These are phyloP conservation scores for Xylariaceae sp. DNA, from an alignment of 2,329 filamentous ascomycete genomes.

Conservation along the genomic window DNA sequence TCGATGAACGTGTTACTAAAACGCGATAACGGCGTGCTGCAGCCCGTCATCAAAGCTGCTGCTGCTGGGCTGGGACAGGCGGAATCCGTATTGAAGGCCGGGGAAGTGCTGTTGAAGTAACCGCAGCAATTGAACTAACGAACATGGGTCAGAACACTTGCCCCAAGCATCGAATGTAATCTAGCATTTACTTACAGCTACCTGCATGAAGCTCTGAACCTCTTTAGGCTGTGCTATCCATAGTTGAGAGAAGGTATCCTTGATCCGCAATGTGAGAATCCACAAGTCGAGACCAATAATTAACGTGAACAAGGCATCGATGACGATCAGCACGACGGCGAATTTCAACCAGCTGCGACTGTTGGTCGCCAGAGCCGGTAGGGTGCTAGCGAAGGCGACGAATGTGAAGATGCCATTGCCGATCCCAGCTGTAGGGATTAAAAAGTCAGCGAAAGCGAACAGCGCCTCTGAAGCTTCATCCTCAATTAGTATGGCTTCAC, in stretches of 20 bases:
- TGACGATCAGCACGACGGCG: conserved; percentile 68
- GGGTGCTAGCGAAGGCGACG: conserved; percentile 69
- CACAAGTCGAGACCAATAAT: conserved; percentile 71
- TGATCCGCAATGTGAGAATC: conserved; percentile 75
- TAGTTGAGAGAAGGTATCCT: conserved; percentile 64
- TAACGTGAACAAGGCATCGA: conserved; percentile 69
- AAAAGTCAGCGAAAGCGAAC: conserved; percentile 4
- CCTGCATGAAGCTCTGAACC: conserved; percentile 74
- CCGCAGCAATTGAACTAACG: conserved; percentile 79
- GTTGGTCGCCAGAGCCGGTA: conserved; percentile 74
- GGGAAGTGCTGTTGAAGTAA: conserved; percentile 74
- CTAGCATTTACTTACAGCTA: conserved; percentile 57
- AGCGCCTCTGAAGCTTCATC: neutral
- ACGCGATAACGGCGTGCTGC: conserved; percentile 69
- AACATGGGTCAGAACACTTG: conserved; percentile 32
- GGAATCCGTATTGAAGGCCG: conserved; percentile 72
- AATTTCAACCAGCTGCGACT: conserved; percentile 74
- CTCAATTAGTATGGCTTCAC: too few relatives aligned
- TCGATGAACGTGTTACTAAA: conserved; percentile 77
- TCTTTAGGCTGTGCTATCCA: conserved; percentile 64
- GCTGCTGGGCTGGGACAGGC: conserved; percentile 74
- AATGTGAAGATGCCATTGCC: conserved; percentile 77
- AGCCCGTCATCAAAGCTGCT: conserved; percentile 73
- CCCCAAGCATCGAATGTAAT: neutral
- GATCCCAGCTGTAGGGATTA: conserved; percentile 64